A percentile compares a stretch with the other conserved stretches of the same genome.
Evolutionary conservation across 768 basidiomycete genomes (phyloP).

Genomic region (Tulasnella sp.): DNA sequence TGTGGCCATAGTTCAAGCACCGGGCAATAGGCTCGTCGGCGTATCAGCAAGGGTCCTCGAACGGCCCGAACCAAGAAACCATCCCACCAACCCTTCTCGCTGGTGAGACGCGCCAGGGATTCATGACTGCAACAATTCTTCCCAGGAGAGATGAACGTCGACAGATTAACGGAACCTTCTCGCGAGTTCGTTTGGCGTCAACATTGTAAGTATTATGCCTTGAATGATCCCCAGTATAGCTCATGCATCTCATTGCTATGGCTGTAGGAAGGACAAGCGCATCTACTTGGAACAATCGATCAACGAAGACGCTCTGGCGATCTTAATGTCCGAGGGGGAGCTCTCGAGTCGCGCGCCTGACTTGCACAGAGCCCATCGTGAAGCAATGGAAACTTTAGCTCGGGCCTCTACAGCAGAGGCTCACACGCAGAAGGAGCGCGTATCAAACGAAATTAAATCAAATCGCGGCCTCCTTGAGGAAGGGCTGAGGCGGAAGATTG

Average conservation of each 20-base stretch:
- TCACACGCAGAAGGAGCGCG: too few relatives aligned
- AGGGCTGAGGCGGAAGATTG: too few relatives aligned
- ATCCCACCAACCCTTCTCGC: conserved; percentile 23
- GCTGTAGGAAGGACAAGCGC: neutral
- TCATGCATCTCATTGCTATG: neutral
- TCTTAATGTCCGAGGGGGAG: conserved; percentile 26
- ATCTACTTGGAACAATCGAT: conserved; percentile 1
- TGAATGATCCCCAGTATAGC: neutral
- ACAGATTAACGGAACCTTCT: neutral
- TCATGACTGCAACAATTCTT: conserved; percentile 29
- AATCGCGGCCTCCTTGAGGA: too few relatives aligned
- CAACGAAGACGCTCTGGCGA: conserved; percentile 23
- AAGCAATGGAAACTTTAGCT: neutral
- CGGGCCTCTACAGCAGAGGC: too few relatives aligned
- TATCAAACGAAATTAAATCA: too few relatives aligned
- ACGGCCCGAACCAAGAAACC: too few relatives aligned
- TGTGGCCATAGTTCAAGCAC: too few relatives aligned
- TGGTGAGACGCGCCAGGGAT: conserved; percentile 35
- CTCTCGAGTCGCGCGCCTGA: conserved; percentile 25
- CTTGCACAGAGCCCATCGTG: conserved; percentile 24
- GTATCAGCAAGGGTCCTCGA: too few relatives aligned
- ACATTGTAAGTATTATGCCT: neutral
- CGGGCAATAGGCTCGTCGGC: too few relatives aligned
- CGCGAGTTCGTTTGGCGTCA: neutral
- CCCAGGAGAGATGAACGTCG: neutral